These are phyloP conservation scores for Arachis hypogaea DNA, from an alignment of 306 rosid species.

Conservation along the genomic window DNA sequence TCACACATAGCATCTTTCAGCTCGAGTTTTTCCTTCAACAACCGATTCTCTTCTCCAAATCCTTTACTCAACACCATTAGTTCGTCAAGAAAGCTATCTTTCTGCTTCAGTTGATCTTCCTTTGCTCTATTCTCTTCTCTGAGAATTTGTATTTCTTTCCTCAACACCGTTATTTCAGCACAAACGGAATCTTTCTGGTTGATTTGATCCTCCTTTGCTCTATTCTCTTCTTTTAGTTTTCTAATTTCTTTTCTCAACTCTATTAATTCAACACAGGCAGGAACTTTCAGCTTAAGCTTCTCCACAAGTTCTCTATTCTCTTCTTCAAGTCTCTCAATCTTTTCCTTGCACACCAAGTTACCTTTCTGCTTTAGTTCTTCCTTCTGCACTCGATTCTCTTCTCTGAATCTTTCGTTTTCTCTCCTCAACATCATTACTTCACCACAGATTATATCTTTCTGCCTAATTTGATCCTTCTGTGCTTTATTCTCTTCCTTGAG, in stretches of 20 bases:
- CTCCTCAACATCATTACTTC: slow-evolving; percentile 53
- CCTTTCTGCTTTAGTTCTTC: slow-evolving; percentile 36
- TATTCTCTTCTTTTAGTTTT: slow-evolving; percentile 54
- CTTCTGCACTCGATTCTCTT: slow-evolving; percentile 52
- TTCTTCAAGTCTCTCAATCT: slow-evolving; percentile 49
- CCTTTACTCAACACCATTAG: slow-evolving; percentile 47
- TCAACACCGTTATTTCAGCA: slow-evolving; percentile 44
- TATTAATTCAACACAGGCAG: slow-evolving; percentile 35
- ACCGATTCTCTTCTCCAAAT: slow-evolving; percentile 49
- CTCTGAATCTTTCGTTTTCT: slow-evolving; percentile 50
- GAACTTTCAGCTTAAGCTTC: slow-evolving; percentile 21
- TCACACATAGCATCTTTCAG: slow-evolving; percentile 21
- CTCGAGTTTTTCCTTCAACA: slow-evolving; percentile 45
- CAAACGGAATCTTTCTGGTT: slow-evolving; percentile 23
- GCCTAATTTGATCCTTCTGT: slow-evolving; percentile 45
- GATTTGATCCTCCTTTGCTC: slow-evolving; percentile 45
- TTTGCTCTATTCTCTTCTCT: slow-evolving; percentile 52
- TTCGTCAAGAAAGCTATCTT: slow-evolving; percentile 36
- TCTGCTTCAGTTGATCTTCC: slow-evolving; percentile 41
- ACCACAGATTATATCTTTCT: slow-evolving; percentile 7
- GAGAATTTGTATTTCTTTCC: slow-evolving; percentile 50
- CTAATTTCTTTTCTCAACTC: slow-evolving; percentile 46
- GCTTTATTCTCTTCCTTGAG: slow-evolving; percentile 53
- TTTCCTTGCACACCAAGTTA: slow-evolving; percentile 46
- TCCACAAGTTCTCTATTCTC: slow-evolving; percentile 52